Evolutionary conservation across 1,284 basidiomycete genomes (phyloP).

Genomic region (Sanghuangporus baumii): DNA sequence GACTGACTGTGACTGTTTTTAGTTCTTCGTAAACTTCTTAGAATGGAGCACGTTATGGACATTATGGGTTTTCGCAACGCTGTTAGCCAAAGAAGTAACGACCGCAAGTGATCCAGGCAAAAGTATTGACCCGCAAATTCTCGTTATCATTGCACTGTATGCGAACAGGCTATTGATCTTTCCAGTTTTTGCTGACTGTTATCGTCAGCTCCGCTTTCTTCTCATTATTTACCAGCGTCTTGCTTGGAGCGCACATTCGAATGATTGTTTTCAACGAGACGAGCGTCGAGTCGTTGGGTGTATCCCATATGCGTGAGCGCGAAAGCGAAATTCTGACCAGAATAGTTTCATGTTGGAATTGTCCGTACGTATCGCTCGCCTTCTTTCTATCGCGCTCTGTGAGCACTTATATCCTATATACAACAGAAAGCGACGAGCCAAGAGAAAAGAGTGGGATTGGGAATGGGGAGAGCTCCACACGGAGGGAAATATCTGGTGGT

Average conservation of each 20-base stretch:
- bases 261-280: constrained; percentile 65
- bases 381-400: background rate
- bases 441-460: constrained; percentile 53
- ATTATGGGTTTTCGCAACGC: constrained; percentile 52
- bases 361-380: constrained; percentile 35
- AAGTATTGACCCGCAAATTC: constrained; percentile 54
- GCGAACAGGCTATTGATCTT: constrained; percentile 19
- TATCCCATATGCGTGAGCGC: constrained; percentile 52
- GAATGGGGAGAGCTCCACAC: constrained; percentile 71
- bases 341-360: constrained; percentile 42
- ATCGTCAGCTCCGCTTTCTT: constrained; percentile 54
- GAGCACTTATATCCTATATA: background rate
- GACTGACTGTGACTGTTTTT: constrained; percentile 6
- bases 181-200: constrained; percentile 3
- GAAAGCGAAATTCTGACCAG: constrained; percentile 48
- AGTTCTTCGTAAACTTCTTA: constrained; percentile 73
- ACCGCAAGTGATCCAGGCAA: constrained; percentile 21
- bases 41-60: constrained; percentile 53
- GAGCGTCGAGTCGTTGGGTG: constrained; percentile 71
- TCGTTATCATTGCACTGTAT: constrained; percentile 62
- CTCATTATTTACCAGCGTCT: constrained; percentile 56
- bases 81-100: constrained; percentile 44
- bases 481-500: constrained; percentile 87
- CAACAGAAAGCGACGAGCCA: constrained; percentile 40
- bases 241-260: constrained; percentile 55